Conservation (phyloP, 2,329 filamentous ascomycete genomes). For the Fusarium nurragi region DNA sequence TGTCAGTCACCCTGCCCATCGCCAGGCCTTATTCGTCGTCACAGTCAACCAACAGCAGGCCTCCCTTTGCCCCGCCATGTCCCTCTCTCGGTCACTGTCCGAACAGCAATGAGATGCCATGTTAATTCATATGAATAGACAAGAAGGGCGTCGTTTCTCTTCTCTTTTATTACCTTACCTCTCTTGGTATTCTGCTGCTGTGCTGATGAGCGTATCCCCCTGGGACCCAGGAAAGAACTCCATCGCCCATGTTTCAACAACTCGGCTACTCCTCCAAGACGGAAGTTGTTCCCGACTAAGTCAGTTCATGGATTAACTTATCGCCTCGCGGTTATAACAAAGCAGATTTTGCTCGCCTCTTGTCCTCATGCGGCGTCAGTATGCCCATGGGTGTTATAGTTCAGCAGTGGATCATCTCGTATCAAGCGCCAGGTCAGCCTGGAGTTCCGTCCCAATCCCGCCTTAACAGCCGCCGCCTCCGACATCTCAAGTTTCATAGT, state of each 20-base stretch:
- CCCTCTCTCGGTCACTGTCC: constrained; percentile 43
- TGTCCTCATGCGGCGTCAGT: constrained; percentile 14
- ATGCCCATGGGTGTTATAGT: constrained; percentile 12
- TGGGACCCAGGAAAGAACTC: not conserved
- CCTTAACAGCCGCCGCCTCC: constrained; percentile 46
- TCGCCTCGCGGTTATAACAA: constrained; percentile 1
- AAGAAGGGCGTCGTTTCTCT: constrained; percentile 21
- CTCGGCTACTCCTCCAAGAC: constrained; percentile 19
- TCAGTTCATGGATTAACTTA: constrained; percentile 16
- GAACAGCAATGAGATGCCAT: constrained; percentile 37
- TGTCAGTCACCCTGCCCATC: constrained; percentile 31
- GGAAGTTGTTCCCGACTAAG: constrained; percentile 26
- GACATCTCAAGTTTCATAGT: constrained; percentile 59
- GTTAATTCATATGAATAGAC: constrained; percentile 33
- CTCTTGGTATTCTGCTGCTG: constrained; percentile 5
- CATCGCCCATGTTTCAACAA: constrained; percentile 19
- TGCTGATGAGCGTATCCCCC: not conserved
- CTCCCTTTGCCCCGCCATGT: constrained; percentile 34
- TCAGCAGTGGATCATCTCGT: constrained; percentile 16
- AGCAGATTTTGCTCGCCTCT: constrained; percentile 8
- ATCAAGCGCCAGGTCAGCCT: constrained; percentile 21
- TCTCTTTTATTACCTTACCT: constrained; percentile 26
- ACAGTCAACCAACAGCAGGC: constrained; percentile 33
- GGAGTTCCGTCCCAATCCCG: constrained; percentile 37
- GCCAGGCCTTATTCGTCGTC: constrained; percentile 25